These are phyloP conservation scores for Sindora glabra DNA, from an alignment of 306 rosid genomes.

Conservation along the genomic window DNA sequence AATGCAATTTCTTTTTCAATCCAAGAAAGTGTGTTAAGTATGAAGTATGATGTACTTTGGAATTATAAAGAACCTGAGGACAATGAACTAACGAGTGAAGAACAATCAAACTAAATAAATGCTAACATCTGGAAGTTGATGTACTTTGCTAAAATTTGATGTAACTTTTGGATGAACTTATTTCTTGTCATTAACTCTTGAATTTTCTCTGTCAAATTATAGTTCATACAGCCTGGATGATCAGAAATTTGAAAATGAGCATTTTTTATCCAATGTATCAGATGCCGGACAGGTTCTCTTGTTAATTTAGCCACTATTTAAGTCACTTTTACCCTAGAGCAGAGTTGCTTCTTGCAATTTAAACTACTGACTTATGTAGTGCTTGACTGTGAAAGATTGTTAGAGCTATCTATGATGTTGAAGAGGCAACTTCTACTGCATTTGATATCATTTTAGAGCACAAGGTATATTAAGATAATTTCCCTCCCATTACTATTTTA, in stretches of 20 bases:
- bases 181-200: constrained; percentile 7
- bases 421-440: constrained; percentile 86
- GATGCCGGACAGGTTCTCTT: constrained; percentile 74
- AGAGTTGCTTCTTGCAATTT: constrained; percentile 7
- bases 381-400: constrained; percentile 51
- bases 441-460: constrained; percentile 72
- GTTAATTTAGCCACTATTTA: constrained; percentile 14
- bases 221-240: constrained; percentile 81
- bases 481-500: constrained; percentile 10
- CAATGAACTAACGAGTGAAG: too few relatives aligned
- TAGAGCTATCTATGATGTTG: constrained; percentile 87
- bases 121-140: too few relatives aligned
- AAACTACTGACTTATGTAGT: constrained; percentile 26
- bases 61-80: too few relatives aligned
- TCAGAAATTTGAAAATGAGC: constrained; percentile 83
- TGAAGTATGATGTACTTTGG: too few relatives aligned
- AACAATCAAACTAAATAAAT: too few relatives aligned
- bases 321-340: not conserved
- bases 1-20: too few relatives aligned
- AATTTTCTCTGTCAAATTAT: too few relatives aligned
- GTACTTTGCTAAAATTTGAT: constrained; percentile 8
- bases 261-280: constrained; percentile 64
- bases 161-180: constrained; percentile 1
- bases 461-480: constrained; percentile 41
- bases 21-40: too few relatives aligned